Percentiles rank a stretch among this genome's conserved stretches.
phyloP scores from a whole-genome alignment of 2,329 filamentous ascomycete species.

The Lachnellula hyalina region DNA sequence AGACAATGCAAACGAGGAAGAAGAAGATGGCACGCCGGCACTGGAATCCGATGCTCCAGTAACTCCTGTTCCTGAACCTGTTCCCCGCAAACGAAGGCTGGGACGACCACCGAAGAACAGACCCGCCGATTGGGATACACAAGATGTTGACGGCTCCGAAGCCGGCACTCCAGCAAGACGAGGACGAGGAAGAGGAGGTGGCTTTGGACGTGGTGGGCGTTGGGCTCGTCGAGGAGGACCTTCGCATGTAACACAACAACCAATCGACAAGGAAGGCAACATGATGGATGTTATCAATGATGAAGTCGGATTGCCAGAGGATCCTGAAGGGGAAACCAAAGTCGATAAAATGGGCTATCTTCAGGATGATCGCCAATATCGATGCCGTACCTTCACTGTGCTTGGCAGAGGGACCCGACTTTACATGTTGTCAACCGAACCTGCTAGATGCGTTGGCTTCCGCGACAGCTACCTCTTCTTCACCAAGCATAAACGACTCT shows the following conservation, averaged over 20 bases:
- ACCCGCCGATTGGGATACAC: constrained; percentile 69
- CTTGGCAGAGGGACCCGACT: constrained; percentile 75
- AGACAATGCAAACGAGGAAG: constrained; percentile 44
- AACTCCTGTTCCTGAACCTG: constrained; percentile 39
- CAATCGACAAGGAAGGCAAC: constrained; percentile 90
- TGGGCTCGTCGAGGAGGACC: constrained; percentile 65
- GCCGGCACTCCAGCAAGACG: constrained; percentile 45
- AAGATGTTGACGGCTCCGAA: constrained; percentile 46
- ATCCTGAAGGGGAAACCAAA: constrained; percentile 84
- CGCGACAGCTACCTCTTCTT: constrained; percentile 98
- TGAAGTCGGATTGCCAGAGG: constrained; percentile 83
- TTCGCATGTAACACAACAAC: constrained; percentile 73
- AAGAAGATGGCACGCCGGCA: constrained; percentile 37
- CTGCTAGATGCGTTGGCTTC: constrained; percentile 93
- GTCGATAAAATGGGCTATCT: constrained; percentile 86
- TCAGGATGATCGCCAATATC: constrained; percentile 80
- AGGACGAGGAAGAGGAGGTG: constrained; percentile 57
- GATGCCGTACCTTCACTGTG: constrained; percentile 92
- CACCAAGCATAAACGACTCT: constrained; percentile 91
- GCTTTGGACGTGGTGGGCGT: constrained; percentile 49
- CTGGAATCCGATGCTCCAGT: constrained; percentile 43
- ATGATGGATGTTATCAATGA: constrained; percentile 87
- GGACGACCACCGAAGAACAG: constrained; percentile 82
- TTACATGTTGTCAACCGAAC: constrained; percentile 98
- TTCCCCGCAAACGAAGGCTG: constrained; percentile 68